These are phyloP conservation scores for Mortierella claussenii DNA, from an alignment of 192 early-diverging fungal genomes.

Conservation along the genomic window DNA sequence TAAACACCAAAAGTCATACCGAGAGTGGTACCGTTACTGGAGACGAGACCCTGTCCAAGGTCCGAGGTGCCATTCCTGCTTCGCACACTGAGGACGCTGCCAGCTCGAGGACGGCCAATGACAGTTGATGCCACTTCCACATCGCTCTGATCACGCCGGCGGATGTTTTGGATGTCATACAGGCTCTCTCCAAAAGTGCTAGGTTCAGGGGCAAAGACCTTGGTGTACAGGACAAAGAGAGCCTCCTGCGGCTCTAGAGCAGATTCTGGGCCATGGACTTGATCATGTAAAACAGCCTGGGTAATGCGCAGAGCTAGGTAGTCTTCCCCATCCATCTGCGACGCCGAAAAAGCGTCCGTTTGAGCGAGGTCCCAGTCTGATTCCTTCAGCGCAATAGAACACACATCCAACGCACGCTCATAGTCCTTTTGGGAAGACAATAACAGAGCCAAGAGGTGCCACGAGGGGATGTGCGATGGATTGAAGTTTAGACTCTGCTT, in stretches of 20 bases:
- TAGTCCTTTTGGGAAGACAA: constrained; percentile 77
- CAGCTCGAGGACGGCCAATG: constrained; percentile 26
- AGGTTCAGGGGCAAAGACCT: constrained; percentile 54
- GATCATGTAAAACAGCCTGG: constrained; percentile 63
- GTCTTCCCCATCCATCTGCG: constrained; percentile 64
- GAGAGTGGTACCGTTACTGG: constrained; percentile 22
- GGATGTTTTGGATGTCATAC: constrained; percentile 47
- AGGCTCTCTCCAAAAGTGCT: constrained; percentile 29
- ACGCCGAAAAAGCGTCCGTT: constrained; percentile 31
- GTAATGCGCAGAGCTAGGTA: constrained; percentile 72
- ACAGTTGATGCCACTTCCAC: not conserved
- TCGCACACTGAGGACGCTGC: constrained; percentile 37
- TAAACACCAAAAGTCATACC: constrained; percentile 13
- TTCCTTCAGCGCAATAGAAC: constrained; percentile 70
- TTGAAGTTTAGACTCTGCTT: constrained; percentile 66
- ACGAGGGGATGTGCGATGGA: constrained; percentile 69
- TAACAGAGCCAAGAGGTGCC: constrained; percentile 77
- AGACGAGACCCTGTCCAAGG: constrained; percentile 9
- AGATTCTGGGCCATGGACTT: constrained; percentile 61
- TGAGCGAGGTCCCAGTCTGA: constrained; percentile 56
- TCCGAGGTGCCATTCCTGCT: constrained; percentile 38
- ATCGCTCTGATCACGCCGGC: constrained; percentile 30
- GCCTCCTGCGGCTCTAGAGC: constrained; percentile 64
- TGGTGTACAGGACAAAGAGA: constrained; percentile 74
- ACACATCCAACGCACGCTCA: constrained; percentile 68